These are phyloP conservation scores for Hansenula lynferdii DNA, from an alignment of 1,139 yeast genomes.

Conservation along the genomic window DNA sequence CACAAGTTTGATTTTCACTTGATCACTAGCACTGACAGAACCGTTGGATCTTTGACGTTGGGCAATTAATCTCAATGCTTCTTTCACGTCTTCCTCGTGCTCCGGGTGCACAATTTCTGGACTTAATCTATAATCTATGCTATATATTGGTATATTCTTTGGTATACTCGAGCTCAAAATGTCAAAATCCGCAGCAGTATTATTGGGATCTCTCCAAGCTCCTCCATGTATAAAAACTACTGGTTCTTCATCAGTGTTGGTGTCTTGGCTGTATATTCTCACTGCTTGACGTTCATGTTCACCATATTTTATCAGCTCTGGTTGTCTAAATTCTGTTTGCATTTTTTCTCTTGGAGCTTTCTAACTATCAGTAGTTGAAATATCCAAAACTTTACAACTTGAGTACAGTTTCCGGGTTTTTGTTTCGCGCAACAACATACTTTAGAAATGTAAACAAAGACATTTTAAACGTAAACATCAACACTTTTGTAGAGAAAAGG, in stretches of 20 bases:
- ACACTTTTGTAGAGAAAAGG: neutral
- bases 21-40: no score
- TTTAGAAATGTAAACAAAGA: slow-evolving; percentile 8
- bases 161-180: slow-evolving; percentile 26
- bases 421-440: neutral
- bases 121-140: slow-evolving; percentile 63
- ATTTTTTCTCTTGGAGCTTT: neutral
- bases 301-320: no score
- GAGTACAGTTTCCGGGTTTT: no score
- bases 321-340: neutral
- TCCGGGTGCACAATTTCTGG: slow-evolving; percentile 60
- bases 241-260: slow-evolving; percentile 1
- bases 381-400: neutral
- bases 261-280: slow-evolving; percentile 7
- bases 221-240: slow-evolving; percentile 76
- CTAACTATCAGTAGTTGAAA: no score
- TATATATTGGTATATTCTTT: slow-evolving; percentile 17
- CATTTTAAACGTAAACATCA: neutral
- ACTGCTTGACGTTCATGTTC: slow-evolving; percentile 10
- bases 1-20: slow-evolving; percentile 36
- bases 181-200: slow-evolving; percentile 54
- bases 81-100: slow-evolving; percentile 53
- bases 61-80: slow-evolving; percentile 37
- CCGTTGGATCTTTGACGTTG: no score
- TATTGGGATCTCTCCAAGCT: slow-evolving; percentile 75